Conservation (phyloP, 2,329 filamentous ascomycete genomes). For the Trichoderma cornu-damae region DNA sequence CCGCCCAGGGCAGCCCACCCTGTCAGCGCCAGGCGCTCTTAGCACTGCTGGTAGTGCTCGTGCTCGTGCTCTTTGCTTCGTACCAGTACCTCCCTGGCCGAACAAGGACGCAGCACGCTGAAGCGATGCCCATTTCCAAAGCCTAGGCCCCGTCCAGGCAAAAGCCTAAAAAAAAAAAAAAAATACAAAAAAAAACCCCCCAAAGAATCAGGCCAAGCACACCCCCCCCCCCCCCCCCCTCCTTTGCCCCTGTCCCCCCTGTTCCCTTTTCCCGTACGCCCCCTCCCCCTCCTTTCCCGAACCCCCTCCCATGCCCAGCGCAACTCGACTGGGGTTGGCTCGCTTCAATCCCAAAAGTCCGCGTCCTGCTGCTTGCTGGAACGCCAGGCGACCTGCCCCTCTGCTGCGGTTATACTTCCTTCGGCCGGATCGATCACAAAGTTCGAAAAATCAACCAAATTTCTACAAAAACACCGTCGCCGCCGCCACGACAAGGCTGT, state of each 20-base stretch:
- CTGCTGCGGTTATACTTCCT: constrained; percentile 8
- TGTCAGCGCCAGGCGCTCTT: constrained; percentile 11
- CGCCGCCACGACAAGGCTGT: too few relatives aligned
- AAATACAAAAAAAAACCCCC: too few relatives aligned
- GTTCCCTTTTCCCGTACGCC: not conserved
- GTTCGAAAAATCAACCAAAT: too few relatives aligned
- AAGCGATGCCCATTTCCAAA: not conserved
- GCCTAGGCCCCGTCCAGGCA: constrained; percentile 5
- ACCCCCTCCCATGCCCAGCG: constrained; percentile 12
- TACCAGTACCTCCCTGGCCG: not conserved
- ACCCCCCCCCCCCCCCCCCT: constrained; percentile 3
- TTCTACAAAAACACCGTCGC: not conserved
- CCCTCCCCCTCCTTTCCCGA: not conserved
- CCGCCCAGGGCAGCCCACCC: constrained; percentile 8
- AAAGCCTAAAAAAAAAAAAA: not conserved
- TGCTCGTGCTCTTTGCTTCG: too few relatives aligned
- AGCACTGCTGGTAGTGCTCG: too few relatives aligned
- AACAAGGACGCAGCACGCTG: too few relatives aligned
- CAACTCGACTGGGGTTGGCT: constrained; percentile 5
- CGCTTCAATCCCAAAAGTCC: constrained; percentile 18
- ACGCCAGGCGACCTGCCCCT: constrained; percentile 15
- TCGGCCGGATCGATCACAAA: constrained; percentile 12
- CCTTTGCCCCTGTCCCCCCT: constrained; percentile 11
- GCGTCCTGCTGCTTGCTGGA: constrained; percentile 1
- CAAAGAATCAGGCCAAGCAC: not conserved